A percentile compares a stretch with the other conserved stretches of the same genome.
Evolutionary conservation across 2,329 filamentous ascomycete genomes (phyloP).

Genomic region (Paracamarosporium sp.): DNA sequence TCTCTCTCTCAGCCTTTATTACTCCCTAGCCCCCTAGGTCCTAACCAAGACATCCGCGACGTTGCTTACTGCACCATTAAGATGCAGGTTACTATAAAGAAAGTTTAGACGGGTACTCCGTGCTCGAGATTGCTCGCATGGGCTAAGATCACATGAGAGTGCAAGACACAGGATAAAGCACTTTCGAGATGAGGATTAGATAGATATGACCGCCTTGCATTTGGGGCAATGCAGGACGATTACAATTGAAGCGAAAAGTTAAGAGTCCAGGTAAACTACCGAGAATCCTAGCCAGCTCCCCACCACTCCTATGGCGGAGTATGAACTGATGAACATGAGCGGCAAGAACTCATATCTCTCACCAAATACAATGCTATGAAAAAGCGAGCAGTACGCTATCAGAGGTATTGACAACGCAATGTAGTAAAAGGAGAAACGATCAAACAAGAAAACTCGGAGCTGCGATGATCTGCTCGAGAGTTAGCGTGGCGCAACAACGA

Average conservation of each 20-base stretch:
- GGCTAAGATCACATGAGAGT: background rate
- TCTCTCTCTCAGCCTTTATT: background rate
- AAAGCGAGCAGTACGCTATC: slow-evolving; percentile 83
- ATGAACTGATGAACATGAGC: slow-evolving; percentile 95
- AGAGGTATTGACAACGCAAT: slow-evolving; percentile 88
- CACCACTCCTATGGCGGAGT: slow-evolving; percentile 91
- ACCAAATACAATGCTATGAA: slow-evolving; percentile 86
- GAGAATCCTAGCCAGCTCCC: slow-evolving; percentile 95
- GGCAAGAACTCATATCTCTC: slow-evolving; percentile 86
- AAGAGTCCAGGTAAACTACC: slow-evolving; percentile 78
- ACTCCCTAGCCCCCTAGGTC: background rate
- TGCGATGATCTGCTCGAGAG: slow-evolving; percentile 63
- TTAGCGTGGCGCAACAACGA: slow-evolving; percentile 19
- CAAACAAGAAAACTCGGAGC: slow-evolving; percentile 85
- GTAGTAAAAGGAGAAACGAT: slow-evolving; percentile 89
- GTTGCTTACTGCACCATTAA: background rate
- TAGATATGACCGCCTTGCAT: background rate
- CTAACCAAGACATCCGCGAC: slow-evolving; percentile 5
- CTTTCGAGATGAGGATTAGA: background rate
- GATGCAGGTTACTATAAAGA: too few species aligned
- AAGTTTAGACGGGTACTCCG: background rate
- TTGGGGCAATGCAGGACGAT: background rate
- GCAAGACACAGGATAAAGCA: background rate
- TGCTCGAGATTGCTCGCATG: background rate
- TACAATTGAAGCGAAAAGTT: background rate